Evolutionary conservation across 768 basidiomycete genomes (phyloP).

Genomic region (Cystobasidium tubakii): DNA sequence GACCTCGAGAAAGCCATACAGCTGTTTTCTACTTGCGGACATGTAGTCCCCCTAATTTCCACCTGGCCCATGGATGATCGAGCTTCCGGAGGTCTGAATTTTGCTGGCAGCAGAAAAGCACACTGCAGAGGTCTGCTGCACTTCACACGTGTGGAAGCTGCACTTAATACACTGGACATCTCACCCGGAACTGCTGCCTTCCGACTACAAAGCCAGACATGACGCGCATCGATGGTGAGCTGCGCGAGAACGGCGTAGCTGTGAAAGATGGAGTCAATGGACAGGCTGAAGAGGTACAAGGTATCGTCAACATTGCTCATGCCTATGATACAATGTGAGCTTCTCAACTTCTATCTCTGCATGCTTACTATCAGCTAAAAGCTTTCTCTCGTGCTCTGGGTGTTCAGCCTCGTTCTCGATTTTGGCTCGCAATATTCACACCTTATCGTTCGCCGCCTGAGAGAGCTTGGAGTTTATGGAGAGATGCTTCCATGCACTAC

Average conservation of each 20-base stretch:
- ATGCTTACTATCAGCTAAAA: no score
- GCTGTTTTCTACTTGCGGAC: neutral
- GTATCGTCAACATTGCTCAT: conserved; percentile 28
- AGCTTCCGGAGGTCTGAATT: neutral
- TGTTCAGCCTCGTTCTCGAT: conserved; percentile 37
- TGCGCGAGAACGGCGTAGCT: conserved; percentile 11
- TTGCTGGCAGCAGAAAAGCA: neutral
- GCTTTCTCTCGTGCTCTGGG: neutral
- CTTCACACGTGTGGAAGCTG: no score
- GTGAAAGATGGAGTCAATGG: conserved; percentile 16
- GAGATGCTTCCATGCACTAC: conserved; percentile 96
- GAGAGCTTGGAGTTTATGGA: conserved; percentile 93
- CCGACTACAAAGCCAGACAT: neutral
- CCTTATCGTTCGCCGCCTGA: conserved; percentile 92
- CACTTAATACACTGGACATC: no score
- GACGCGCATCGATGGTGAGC: conserved; percentile 7
- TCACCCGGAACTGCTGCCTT: no score
- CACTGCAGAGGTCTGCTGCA: neutral
- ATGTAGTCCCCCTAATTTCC: neutral
- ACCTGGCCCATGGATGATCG: neutral
- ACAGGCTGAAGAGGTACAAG: conserved; percentile 2
- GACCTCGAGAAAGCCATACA: no score
- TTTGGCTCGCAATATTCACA: conserved; percentile 55
- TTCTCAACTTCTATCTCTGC: neutral
- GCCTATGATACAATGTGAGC: conserved; percentile 35